phyloP scores from a whole-genome alignment of 495 filamentous ascomycete species.

The Annulohypoxylon maeteangense region DNA sequence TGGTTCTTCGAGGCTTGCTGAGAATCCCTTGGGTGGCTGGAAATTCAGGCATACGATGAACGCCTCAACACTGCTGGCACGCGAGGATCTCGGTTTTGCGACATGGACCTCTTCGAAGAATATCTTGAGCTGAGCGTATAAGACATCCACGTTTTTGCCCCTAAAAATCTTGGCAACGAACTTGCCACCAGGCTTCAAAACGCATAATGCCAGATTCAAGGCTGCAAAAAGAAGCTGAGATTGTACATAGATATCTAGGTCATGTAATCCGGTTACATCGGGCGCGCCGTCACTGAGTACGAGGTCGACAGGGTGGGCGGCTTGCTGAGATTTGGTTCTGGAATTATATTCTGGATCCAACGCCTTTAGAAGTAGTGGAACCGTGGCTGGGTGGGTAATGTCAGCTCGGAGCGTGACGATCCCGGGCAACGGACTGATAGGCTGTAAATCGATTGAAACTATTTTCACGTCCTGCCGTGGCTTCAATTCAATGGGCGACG shows the following conservation, averaged over 20 bases:
- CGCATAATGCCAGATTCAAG: slow-evolving; percentile 89
- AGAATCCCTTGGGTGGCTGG: slow-evolving; percentile 68
- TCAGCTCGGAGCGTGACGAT: slow-evolving; percentile 92
- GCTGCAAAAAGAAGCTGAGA: slow-evolving; percentile 94
- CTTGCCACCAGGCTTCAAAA: slow-evolving; percentile 89
- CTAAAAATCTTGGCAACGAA: slow-evolving; percentile 99
- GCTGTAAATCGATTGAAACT: slow-evolving; percentile 93
- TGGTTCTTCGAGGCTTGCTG: slow-evolving; percentile 73
- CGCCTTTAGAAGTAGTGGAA: slow-evolving; percentile 85
- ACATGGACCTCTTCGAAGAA: slow-evolving; percentile 89
- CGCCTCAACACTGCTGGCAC: slow-evolving; percentile 94
- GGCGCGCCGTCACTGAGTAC: slow-evolving; percentile 96
- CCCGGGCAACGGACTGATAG: slow-evolving; percentile 91
- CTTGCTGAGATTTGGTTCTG: slow-evolving; percentile 59
- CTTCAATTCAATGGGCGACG: slow-evolving; percentile 48
- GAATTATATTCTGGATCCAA: slow-evolving; percentile 79
- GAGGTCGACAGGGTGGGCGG: slow-evolving; percentile 81
- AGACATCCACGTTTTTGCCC: slow-evolving; percentile 88
- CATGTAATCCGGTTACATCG: slow-evolving; percentile 95
- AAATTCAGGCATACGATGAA: slow-evolving; percentile 97
- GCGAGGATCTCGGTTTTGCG: slow-evolving; percentile 90
- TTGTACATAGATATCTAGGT: slow-evolving; percentile 97
- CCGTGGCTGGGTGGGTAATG: slow-evolving; percentile 95
- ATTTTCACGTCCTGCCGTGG: slow-evolving; percentile 86
- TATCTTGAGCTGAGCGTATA: slow-evolving; percentile 90